Evolutionary conservation across 495 filamentous ascomycete species (phyloP).

Genomic region (Penicillium argentinense): DNA sequence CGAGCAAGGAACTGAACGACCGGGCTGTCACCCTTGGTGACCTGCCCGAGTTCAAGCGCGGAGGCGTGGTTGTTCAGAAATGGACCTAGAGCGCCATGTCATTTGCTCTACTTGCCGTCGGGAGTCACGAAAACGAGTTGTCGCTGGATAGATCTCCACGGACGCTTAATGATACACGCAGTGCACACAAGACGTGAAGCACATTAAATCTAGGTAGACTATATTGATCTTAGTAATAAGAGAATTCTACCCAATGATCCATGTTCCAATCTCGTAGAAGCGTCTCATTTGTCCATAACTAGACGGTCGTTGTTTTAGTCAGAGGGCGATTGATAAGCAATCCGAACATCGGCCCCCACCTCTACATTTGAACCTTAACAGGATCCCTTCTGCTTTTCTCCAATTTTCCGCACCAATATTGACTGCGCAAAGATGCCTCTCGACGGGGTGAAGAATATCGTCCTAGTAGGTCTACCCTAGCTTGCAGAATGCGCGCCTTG

Average conservation of each 20-base stretch:
- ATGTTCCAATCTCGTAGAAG: not conserved
- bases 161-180: slow-evolving; percentile 1
- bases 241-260: not conserved
- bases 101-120: no score
- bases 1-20: slow-evolving; percentile 87
- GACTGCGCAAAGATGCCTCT: slow-evolving; percentile 40
- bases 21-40: slow-evolving; percentile 68
- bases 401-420: not conserved
- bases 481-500: not conserved
- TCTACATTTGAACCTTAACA: slow-evolving; percentile 3
- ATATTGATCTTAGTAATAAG: not conserved
- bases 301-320: slow-evolving; percentile 14
- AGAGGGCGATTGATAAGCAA: slow-evolving; percentile 46
- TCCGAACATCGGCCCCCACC: slow-evolving; percentile 33
- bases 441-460: slow-evolving; percentile 52
- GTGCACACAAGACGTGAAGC: not conserved
- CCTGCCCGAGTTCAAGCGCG: slow-evolving; percentile 77
- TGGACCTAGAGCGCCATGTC: slow-evolving; percentile 54
- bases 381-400: slow-evolving; percentile 7
- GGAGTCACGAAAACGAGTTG: no score
- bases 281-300: slow-evolving; percentile 3
- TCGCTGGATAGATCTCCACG: no score
- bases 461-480: slow-evolving; percentile 40
- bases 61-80: slow-evolving; percentile 86
- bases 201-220: not conserved